A percentile compares a stretch with the other conserved stretches of the same genome.
Conservation (phyloP, 2,329 filamentous ascomycete species). For the Xylariomycetidae sp. region DNA sequence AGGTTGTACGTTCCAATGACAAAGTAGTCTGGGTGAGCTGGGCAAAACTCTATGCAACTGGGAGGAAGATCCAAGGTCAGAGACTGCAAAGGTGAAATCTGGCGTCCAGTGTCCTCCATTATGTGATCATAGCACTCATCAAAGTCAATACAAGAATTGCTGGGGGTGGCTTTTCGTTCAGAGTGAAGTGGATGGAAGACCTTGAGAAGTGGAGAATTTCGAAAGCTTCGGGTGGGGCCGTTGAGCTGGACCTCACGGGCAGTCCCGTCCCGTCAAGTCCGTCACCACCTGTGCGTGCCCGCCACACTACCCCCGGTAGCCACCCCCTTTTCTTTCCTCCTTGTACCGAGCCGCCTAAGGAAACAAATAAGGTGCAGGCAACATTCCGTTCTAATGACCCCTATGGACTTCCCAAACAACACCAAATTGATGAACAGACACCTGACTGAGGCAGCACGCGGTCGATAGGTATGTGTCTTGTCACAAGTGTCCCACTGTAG, state of each 20-base stretch:
- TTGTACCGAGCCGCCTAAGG: too few relatives aligned
- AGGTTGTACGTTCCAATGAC: slow-evolving; percentile 83
- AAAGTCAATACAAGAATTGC: not conserved
- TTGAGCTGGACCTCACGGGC: not conserved
- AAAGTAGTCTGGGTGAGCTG: slow-evolving; percentile 56
- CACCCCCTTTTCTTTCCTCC: too few relatives aligned
- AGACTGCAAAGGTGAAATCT: slow-evolving; percentile 39
- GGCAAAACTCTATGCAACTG: slow-evolving; percentile 72
- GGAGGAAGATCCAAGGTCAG: slow-evolving; percentile 61
- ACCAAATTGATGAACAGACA: too few relatives aligned
- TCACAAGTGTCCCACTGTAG: too few relatives aligned
- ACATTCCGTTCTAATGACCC: too few relatives aligned
- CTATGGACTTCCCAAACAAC: too few relatives aligned
- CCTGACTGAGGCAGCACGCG: too few relatives aligned
- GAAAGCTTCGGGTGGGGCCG: not conserved
- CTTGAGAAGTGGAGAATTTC: not conserved
- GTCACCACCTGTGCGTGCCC: too few relatives aligned
- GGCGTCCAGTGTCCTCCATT: slow-evolving; percentile 7
- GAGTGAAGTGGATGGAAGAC: not conserved
- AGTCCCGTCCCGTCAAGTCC: too few relatives aligned
- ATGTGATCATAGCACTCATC: not conserved
- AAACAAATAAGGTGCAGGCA: too few relatives aligned
- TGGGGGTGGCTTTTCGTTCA: not conserved
- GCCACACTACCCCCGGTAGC: too few relatives aligned
- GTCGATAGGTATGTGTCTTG: too few relatives aligned